Evolutionary conservation across 352 stramenopile species (phyloP).

Genomic region (Globisporangium spinosum): DNA sequence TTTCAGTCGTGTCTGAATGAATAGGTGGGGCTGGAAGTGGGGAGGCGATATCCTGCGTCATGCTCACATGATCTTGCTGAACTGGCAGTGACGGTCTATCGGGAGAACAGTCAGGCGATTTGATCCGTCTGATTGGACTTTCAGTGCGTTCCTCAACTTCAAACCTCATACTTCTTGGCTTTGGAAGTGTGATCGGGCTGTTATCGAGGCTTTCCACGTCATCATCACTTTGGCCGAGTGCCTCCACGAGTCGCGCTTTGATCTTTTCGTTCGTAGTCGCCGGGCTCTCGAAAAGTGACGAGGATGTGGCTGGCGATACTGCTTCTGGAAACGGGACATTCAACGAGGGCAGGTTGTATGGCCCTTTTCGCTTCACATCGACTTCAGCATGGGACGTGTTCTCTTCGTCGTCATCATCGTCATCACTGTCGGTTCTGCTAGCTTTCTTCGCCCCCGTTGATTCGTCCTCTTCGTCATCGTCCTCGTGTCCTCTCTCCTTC

Average conservation of each 20-base stretch:
- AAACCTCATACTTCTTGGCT: neutral
- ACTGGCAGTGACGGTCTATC: neutral
- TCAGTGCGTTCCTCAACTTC: neutral
- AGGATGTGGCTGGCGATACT: conserved; percentile 22
- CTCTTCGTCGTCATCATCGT: conserved; percentile 20
- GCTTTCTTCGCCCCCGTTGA: conserved; percentile 15
- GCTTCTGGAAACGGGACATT: conserved; percentile 5
- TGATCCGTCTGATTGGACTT: neutral
- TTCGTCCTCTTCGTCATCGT: conserved; percentile 35
- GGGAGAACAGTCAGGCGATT: neutral
- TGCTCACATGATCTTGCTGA: neutral
- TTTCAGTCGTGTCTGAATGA: neutral
- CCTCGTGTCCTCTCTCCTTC: conserved; percentile 14
- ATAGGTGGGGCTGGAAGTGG: neutral
- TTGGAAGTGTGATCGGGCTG: conserved; percentile 15
- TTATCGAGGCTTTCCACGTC: conserved; percentile 28
- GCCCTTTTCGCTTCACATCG: conserved; percentile 6
- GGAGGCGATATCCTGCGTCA: neutral
- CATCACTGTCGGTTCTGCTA: conserved; percentile 14
- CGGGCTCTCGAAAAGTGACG: conserved; percentile 42
- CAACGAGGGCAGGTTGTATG: conserved; percentile 6
- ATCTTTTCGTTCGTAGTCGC: conserved; percentile 39
- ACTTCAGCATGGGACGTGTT: conserved; percentile 1
- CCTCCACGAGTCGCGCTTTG: conserved; percentile 48
- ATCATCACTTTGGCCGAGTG: conserved; percentile 49